phyloP scores from a whole-genome alignment of 139 green algal genomes.

The Picochlorum sp. region DNA sequence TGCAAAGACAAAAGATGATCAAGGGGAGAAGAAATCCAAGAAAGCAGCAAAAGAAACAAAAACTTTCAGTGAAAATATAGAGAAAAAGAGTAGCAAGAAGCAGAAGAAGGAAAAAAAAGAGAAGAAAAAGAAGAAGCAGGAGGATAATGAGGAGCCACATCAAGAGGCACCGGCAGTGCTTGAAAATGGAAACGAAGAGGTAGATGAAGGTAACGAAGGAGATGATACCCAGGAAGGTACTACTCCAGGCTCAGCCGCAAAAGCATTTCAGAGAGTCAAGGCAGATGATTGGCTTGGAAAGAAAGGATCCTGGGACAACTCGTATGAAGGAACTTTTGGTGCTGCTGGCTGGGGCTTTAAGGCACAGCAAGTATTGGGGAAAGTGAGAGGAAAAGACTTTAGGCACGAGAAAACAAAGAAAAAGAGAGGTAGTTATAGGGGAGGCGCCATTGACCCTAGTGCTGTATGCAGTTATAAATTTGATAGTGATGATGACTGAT shows the following conservation, averaged over 20 bases:
- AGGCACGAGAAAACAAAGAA: conserved; percentile 99
- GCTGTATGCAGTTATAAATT: conserved; percentile 86
- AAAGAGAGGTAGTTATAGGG: conserved; percentile 90
- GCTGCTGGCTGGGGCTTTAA: conserved; percentile 83
- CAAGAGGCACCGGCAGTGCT: conserved; percentile 4
- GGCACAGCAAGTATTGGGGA: conserved; percentile 79
- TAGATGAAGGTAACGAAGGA: neutral
- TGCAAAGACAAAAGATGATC: neutral
- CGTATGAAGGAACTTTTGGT: conserved; percentile 63
- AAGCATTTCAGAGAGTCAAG: conserved; percentile 77
- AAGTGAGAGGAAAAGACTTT: conserved; percentile 82
- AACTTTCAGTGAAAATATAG: neutral
- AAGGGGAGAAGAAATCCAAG: neutral
- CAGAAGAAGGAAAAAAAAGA: neutral
- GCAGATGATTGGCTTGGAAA: conserved; percentile 70
- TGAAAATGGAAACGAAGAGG: neutral
- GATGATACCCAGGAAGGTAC: conserved; percentile 12
- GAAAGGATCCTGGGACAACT: conserved; percentile 66
- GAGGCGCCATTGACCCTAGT: conserved; percentile 75
- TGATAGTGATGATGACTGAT: conserved; percentile 65
- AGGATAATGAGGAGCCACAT: conserved; percentile 25
- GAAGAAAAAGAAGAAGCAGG: conserved; percentile 15
- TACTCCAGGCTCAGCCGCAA: conserved; percentile 17
- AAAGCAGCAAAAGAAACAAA: conserved; percentile 3
- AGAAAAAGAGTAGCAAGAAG: neutral